Conservation (phyloP, 306 rosid genomes). For the Rosa persica region DNA sequence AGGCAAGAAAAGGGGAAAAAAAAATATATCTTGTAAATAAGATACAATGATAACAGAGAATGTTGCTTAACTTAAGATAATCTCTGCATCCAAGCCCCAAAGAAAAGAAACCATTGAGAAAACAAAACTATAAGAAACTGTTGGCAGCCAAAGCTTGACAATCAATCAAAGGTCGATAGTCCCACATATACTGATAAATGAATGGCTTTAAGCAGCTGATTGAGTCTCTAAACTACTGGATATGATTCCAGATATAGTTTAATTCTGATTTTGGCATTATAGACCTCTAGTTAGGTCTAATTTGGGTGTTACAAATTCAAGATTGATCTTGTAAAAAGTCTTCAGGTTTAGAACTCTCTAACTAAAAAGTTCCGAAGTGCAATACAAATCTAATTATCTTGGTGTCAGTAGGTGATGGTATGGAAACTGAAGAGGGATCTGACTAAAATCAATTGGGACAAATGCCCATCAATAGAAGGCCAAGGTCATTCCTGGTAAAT, state of each 20-base stretch:
- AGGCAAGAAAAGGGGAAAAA: constrained; percentile 4
- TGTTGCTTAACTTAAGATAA: not conserved
- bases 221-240: not conserved
- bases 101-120: not conserved
- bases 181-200: not conserved
- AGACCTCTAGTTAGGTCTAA: not conserved
- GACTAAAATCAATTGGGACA: not conserved
- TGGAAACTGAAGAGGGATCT: not conserved
- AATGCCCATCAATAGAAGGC: not conserved
- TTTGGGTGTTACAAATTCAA: not conserved
- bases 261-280: not conserved
- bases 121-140: not conserved
- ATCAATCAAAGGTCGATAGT: not conserved
- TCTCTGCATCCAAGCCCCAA: not conserved
- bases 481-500: not conserved
- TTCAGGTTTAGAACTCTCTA: not conserved
- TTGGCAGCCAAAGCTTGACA: not conserved
- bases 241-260: not conserved
- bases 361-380: not conserved
- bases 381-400: not conserved
- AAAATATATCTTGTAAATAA: not conserved
- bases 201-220: not conserved
- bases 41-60: not conserved
- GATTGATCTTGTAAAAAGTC: not conserved
- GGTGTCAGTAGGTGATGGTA: not conserved